Base-by-base conservation (phyloP, 495 filamentous ascomycete genomes). In the Poronia punctata region DNA sequence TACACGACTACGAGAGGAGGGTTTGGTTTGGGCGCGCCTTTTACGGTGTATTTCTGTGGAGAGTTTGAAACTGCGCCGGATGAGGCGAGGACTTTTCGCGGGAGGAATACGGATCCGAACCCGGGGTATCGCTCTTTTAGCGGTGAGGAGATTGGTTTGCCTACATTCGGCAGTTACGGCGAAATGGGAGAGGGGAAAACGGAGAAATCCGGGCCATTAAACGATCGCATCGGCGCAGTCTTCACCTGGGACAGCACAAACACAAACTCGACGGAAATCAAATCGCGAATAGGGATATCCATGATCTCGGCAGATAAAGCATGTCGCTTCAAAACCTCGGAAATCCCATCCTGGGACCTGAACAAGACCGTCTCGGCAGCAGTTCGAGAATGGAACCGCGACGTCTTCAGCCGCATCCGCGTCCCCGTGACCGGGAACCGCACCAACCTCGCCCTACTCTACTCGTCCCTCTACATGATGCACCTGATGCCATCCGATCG, bases 261-360 rank as follows among this genome's bases (percentile, higher is more conserved):
- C 4, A 8, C 32, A 35, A 54, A 53, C 22, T 24, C 41, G 14
- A 42, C 53, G 22, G 51, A 46, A 16, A 57, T 86, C 3, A 70
- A 61, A n/a, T 83, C 78, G 7, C 67, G 74, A 5, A 78, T 86
- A 6, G 82, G 82, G 0, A 72, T 84, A 27, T 83, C 79, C 11
- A 83, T 74, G 63, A 74, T 84, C 6, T 84, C 80, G 5, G 52
- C 66, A 0, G 61, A 61, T n/a, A 68, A 77, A 43, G 82, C 82
- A 4, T 84, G 82, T 51, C 31, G 60, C 15, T 72, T 77, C 46
- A 63, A 75, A 11, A 11, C 11, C 5, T 35, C 56, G 5, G 77
- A 86, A 48, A 79, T 84, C 17, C 74, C 78, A 0, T 24, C 45
- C 5, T 57, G 54, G 14, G 47, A 58, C 1, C 62, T 83, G 15